Conservation (phyloP, 2,329 filamentous ascomycete genomes). For the Monilinia vaccinii-corymbosi region DNA sequence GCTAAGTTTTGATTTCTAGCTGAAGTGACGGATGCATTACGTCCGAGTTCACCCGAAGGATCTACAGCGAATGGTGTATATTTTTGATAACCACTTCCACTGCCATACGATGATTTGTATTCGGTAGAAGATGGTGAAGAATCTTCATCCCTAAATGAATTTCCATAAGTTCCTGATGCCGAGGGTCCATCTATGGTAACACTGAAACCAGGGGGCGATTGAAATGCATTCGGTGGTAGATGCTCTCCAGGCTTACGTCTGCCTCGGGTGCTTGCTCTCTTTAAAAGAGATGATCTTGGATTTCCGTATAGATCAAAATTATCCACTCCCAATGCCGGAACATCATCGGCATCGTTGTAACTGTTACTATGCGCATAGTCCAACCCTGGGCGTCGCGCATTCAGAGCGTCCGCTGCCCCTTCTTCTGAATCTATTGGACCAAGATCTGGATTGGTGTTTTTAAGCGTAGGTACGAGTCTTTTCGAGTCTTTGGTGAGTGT, state of each 20-base stretch:
- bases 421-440: slow-evolving; percentile 28
- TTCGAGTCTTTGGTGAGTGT: slow-evolving; percentile 51
- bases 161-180: not conserved
- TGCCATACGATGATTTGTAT: slow-evolving; percentile 1
- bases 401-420: slow-evolving; percentile 35
- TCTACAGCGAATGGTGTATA: slow-evolving; percentile 2
- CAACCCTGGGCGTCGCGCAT: slow-evolving; percentile 16
- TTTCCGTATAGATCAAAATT: slow-evolving; percentile 18
- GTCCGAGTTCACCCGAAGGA: not conserved
- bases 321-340: slow-evolving; percentile 7
- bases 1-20: not conserved
- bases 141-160: not conserved
- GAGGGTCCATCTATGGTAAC: slow-evolving; percentile 6
- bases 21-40: slow-evolving; percentile 2
- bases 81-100: slow-evolving; percentile 3
- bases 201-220: slow-evolving; percentile 1
- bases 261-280: slow-evolving; percentile 25
- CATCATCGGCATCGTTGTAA: slow-evolving; percentile 21
- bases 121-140: not conserved
- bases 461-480: slow-evolving; percentile 49
- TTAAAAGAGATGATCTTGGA: slow-evolving; percentile 21
- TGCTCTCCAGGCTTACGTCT: slow-evolving; percentile 23
- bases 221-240: slow-evolving; percentile 10
- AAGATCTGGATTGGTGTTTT: slow-evolving; percentile 10
- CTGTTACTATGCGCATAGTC: slow-evolving; percentile 27